Percentiles rank a stretch among this genome's conserved stretches.
phyloP scores from a whole-genome alignment of 176 grass and related monocot genomes.

The Carex parvula region DNA sequence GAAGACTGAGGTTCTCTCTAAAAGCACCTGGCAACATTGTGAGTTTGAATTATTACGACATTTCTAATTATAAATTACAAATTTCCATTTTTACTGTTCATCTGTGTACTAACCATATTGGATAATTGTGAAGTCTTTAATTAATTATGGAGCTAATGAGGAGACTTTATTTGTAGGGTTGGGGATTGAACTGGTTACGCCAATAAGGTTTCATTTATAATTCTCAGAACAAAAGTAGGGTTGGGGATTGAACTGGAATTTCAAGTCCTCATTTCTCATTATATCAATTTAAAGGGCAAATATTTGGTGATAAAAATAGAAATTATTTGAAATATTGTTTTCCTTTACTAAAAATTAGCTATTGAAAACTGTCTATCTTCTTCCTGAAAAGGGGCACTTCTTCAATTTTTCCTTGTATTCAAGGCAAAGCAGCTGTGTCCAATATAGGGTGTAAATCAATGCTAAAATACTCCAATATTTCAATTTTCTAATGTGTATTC shows the following conservation, averaged over 20 bases:
- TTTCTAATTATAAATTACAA: background rate
- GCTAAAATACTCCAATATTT: background rate
- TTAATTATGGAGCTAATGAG: background rate
- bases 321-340: background rate
- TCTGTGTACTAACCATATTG: background rate
- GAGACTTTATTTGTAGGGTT: background rate
- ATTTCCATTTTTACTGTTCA: background rate
- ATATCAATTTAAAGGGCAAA: background rate
- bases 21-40: slow-evolving; percentile 97
- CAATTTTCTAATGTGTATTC: background rate
- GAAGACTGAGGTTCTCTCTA: slow-evolving; percentile 87
- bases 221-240: background rate
- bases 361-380: background rate
- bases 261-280: background rate
- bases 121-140: background rate
- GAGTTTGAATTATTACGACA: background rate
- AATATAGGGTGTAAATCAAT: background rate
- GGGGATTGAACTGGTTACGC: no score
- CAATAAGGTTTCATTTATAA: background rate
- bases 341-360: background rate
- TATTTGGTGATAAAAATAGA: background rate
- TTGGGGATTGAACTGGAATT: background rate
- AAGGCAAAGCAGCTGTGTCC: background rate
- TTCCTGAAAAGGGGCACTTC: background rate
- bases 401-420: background rate